These are phyloP conservation scores for Colletotrichum tanaceti DNA, from an alignment of 2,329 filamentous ascomycete genomes.

Conservation along the genomic window DNA sequence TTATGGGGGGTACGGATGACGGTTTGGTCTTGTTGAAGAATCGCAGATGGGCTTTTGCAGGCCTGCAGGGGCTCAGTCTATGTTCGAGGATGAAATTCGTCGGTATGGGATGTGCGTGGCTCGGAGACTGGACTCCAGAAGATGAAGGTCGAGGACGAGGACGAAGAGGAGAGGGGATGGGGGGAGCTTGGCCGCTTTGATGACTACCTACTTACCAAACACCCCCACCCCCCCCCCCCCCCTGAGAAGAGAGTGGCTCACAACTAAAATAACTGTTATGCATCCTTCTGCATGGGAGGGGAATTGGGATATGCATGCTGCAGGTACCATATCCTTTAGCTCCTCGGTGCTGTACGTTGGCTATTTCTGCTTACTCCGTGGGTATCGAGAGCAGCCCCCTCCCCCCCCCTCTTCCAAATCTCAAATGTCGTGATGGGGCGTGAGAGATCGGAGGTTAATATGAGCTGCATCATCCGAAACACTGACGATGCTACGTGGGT, in stretches of 20 bases:
- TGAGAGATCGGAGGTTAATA: slow-evolving; percentile 19
- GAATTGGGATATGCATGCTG: slow-evolving; percentile 13
- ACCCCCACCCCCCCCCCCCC: too few relatives aligned
- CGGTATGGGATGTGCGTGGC: not conserved
- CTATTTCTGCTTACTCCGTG: too few relatives aligned
- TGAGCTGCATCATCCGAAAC: slow-evolving; percentile 20
- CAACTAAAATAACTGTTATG: not conserved
- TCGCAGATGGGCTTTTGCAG: not conserved
- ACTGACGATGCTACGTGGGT: slow-evolving; percentile 4
- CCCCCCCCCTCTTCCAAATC: too few relatives aligned
- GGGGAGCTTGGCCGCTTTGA: slow-evolving; percentile 21
- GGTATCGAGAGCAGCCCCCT: not conserved
- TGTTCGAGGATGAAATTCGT: too few relatives aligned
- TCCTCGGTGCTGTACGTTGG: not conserved
- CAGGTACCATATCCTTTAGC: slow-evolving; percentile 10
- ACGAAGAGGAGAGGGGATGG: not conserved
- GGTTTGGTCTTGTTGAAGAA: not conserved
- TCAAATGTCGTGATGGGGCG: not conserved
- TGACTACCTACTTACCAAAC: too few relatives aligned
- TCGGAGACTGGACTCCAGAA: too few relatives aligned
- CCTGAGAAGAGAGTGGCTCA: too few relatives aligned
- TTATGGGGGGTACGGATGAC: not conserved
- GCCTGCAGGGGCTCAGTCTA: too few relatives aligned
- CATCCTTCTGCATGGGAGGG: slow-evolving; percentile 7
- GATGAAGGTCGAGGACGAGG: too few relatives aligned